Base-by-base conservation (phyloP, 257 asterid genomes). In the Solanum corneliomulleri region DNA sequence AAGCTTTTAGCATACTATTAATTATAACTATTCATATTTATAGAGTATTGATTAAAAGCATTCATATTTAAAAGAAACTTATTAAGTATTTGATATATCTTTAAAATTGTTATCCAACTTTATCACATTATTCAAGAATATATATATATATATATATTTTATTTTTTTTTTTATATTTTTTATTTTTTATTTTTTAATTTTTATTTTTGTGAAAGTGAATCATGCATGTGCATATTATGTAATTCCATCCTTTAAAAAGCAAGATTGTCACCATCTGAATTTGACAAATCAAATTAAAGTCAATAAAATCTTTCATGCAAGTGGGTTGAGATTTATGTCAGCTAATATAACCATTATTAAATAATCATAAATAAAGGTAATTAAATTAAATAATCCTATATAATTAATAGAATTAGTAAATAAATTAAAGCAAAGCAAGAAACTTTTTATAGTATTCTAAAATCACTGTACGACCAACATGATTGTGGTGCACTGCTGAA, bases 141-240 rank as follows among this genome's bases (percentile, higher is more conserved):
- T 47, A 15, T 14, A 49, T 64, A 78, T 31, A 27, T 29, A 11
- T 35, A 35, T 35, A 35, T 35, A 35, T n/a, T n/a, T n/a, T n/a
- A n/a, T n/a, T n/a, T n/a, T n/a, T n/a, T n/a, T n/a, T n/a, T n/a
- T n/a, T n/a, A n/a, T n/a, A n/a, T n/a, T n/a, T n/a, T n/a, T n/a
- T n/a, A n/a, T n/a, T n/a, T n/a, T n/a, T n/a, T n/a, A n/a, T n/a
- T n/a, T n/a, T n/a, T n/a, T n/a, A n/a, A n/a, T n/a, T n/a, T 33
- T 33, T 33, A 33, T 33, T 33, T 33, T 49, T 58, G 25, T 83
- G 87, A 86, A 86, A 76, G 64, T 37, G 77, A 84, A 91, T 83
- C 15, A 64, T 80, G 85, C 68, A 80, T 47, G 85, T 80, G 64
- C 49, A 72, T 72, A 44, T 47, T 80, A 47, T 42, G 68, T 29